phyloP scores from a whole-genome alignment of 1,139 yeast species.

The Pichia kudriavzevii region DNA sequence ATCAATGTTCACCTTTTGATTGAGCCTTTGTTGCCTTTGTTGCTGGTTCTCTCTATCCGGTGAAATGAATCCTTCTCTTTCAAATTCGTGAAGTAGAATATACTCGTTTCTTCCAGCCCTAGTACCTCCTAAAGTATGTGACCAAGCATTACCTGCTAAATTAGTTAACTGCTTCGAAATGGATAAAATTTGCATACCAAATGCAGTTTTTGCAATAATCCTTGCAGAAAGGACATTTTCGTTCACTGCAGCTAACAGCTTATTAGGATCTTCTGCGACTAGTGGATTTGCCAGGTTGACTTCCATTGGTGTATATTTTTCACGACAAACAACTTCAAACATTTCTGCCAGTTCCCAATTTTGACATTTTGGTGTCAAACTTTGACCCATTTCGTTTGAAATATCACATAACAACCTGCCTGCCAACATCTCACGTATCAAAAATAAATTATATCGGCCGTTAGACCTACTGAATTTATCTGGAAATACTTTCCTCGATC shows the following conservation, averaged over 20 bases:
- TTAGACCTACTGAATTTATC: conserved; percentile 50
- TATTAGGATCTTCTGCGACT: conserved; percentile 60
- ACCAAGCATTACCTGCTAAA: conserved; percentile 97
- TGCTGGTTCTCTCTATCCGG: conserved; percentile 74
- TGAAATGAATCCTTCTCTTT: conserved; percentile 69
- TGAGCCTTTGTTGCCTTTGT: conserved; percentile 40
- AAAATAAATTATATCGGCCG: conserved; percentile 38
- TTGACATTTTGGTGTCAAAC: conserved; percentile 84
- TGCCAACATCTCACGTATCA: conserved; percentile 61
- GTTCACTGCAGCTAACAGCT: conserved; percentile 59
- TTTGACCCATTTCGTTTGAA: conserved; percentile 92
- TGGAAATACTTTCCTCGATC: conserved; percentile 72
- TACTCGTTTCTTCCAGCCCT: conserved; percentile 95
- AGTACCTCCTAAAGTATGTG: conserved; percentile 89
- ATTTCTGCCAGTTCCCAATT: conserved; percentile 95
- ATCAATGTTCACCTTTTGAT: conserved; percentile 19
- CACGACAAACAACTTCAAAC: conserved; percentile 68
- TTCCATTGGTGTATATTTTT: conserved; percentile 56
- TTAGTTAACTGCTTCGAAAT: conserved; percentile 87
- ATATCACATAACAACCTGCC: conserved; percentile 91
- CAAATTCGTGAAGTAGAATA: conserved; percentile 87
- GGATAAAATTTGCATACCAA: conserved; percentile 77
- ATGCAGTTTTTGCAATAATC: conserved; percentile 71
- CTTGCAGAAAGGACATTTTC: conserved; percentile 66
- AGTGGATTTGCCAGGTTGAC: conserved; percentile 63